Percentiles rank a stretch among this genome's conserved stretches.
Conservation (phyloP, 768 basidiomycete genomes). For the Boletus sensibilis region DNA sequence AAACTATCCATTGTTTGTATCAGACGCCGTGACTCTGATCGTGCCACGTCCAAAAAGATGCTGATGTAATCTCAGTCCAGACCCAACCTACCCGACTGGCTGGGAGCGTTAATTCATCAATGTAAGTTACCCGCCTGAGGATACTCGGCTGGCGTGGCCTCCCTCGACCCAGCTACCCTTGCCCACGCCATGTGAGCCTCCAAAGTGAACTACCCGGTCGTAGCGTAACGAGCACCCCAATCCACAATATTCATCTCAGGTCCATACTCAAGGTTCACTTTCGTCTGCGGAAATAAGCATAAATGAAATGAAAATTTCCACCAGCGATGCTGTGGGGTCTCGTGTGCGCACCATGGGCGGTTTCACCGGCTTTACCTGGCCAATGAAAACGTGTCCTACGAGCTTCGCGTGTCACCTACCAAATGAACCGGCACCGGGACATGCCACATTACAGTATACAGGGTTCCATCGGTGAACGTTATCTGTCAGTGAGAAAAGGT, state of each 20-base stretch:
- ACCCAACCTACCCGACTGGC: not conserved
- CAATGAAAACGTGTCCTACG: constrained; percentile 4
- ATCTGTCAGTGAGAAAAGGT: constrained; percentile 4
- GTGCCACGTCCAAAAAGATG: too few species aligned
- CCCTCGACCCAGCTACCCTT: not conserved
- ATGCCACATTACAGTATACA: not conserved
- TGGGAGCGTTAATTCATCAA: not conserved
- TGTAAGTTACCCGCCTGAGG: not conserved
- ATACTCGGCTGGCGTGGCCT: not conserved
- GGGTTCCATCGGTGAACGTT: not conserved
- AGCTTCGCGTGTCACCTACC: constrained; percentile 1
- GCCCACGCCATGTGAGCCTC: not conserved
- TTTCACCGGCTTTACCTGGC: constrained; percentile 11
- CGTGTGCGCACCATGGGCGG: constrained; percentile 2
- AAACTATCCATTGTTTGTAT: not conserved
- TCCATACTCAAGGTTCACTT: not conserved
- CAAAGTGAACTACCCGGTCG: not conserved
- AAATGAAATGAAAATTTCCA: constrained; percentile 10
- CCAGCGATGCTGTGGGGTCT: constrained; percentile 8
- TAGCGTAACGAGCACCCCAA: constrained; percentile 23
- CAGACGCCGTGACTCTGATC: not conserved
- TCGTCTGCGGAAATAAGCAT: constrained; percentile 28
- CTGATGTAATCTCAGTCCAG: not conserved
- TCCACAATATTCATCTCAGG: not conserved
- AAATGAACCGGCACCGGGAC: constrained; percentile 11